A percentile compares a stretch with the other conserved stretches of the same genome.
Conservation (phyloP, 2,329 filamentous ascomycete genomes). For the Lojkania enalia region DNA sequence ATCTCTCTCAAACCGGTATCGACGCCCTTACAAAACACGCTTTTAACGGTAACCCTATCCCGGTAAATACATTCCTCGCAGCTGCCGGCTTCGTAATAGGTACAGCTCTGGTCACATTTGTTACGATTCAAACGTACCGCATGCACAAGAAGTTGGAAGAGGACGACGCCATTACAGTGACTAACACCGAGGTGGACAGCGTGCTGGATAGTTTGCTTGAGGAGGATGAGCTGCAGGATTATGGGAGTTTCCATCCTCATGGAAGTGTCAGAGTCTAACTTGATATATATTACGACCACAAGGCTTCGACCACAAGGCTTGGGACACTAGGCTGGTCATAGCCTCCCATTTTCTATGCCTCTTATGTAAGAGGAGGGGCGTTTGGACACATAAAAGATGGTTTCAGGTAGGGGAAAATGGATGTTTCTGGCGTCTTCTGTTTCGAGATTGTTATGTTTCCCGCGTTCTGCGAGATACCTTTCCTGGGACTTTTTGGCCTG, state of each 20-base stretch:
- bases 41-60: conserved; percentile 72
- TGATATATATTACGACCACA: no score
- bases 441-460: no score
- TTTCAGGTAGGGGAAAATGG: no score
- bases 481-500: no score
- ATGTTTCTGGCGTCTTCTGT: no score
- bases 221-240: conserved; percentile 33
- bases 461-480: no score
- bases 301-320: no score
- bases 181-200: conserved; percentile 70
- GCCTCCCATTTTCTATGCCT: no score
- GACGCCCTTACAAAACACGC: conserved; percentile 74
- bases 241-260: conserved; percentile 9
- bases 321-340: no score
- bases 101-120: conserved; percentile 57
- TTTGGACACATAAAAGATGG: no score
- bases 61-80: conserved; percentile 72
- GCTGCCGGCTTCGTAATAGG: conserved; percentile 65
- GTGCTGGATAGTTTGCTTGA: conserved; percentile 48
- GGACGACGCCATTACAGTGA: conserved; percentile 59
- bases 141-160: conserved; percentile 37
- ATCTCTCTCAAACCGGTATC: conserved; percentile 77
- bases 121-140: conserved; percentile 35
- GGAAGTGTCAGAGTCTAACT: not conserved
- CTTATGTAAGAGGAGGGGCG: no score